phyloP scores from a whole-genome alignment of 108 stramenopile genomes.

The Nannochloropsis salina region DNA sequence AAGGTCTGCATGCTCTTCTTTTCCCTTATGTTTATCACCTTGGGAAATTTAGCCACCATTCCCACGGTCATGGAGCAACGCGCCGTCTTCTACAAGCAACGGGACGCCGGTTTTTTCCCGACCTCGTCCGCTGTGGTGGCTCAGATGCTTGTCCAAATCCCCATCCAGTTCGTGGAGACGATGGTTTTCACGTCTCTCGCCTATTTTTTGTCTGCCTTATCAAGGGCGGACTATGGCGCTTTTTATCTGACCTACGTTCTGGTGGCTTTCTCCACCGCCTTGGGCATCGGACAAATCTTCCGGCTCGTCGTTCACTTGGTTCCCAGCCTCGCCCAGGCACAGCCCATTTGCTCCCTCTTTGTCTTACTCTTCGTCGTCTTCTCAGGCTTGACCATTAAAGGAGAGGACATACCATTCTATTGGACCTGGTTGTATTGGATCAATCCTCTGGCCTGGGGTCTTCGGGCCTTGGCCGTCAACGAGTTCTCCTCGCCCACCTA shows the following conservation, averaged over 20 bases:
- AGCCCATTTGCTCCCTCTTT: slow-evolving; percentile 37
- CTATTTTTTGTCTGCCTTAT: slow-evolving; percentile 52
- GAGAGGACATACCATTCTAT: slow-evolving; percentile 30
- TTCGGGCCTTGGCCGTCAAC: slow-evolving; percentile 30
- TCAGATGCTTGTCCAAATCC: slow-evolving; percentile 24
- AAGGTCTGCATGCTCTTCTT: slow-evolving; percentile 35
- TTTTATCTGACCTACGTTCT: slow-evolving; percentile 39
- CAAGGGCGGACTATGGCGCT: background rate
- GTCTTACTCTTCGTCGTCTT: slow-evolving; percentile 55
- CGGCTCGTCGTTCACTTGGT: slow-evolving; percentile 39
- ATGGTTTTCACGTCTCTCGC: slow-evolving; percentile 42
- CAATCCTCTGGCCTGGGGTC: slow-evolving; percentile 46
- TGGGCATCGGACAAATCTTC: slow-evolving; percentile 49
- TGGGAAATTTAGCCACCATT: slow-evolving; percentile 66
- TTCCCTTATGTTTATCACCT: slow-evolving; percentile 59
- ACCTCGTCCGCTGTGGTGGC: slow-evolving; percentile 57
- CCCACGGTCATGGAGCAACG: slow-evolving; percentile 62
- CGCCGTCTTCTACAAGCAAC: slow-evolving; percentile 74
- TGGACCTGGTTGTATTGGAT: slow-evolving; percentile 47
- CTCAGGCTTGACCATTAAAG: slow-evolving; percentile 53
- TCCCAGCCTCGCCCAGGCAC: slow-evolving; percentile 46
- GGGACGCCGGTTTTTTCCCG: slow-evolving; percentile 71
- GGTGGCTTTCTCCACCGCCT: slow-evolving; percentile 21
- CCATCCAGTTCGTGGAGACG: slow-evolving; percentile 27
- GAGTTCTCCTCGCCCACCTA: slow-evolving; percentile 39